A percentile compares a stretch with the other conserved stretches of the same genome.
Evolutionary conservation across 352 stramenopile genomes (phyloP).

Genomic region (Phytophthora macrochlamydospora): DNA sequence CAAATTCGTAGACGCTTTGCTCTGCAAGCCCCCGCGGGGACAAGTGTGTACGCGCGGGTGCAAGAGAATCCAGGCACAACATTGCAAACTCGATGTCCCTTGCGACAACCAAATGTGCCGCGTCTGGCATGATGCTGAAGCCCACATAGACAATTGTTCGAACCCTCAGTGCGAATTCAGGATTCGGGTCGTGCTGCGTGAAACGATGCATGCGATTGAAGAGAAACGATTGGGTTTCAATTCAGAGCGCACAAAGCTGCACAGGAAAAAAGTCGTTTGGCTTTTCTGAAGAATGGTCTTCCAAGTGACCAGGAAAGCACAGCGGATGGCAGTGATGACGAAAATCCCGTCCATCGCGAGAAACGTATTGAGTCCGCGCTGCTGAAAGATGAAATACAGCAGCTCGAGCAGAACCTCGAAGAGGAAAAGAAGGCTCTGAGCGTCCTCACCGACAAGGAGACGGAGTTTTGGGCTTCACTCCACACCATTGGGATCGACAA

Average conservation of each 20-base stretch:
- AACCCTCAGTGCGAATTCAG: slow-evolving; percentile 63
- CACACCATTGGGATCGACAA: slow-evolving; percentile 37
- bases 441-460: background rate
- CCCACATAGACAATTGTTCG: slow-evolving; percentile 51
- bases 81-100: slow-evolving; percentile 48
- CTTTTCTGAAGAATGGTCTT: background rate
- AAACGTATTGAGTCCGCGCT: background rate
- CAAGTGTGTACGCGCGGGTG: slow-evolving; percentile 44
- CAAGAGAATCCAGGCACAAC: slow-evolving; percentile 47
- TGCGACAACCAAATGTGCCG: slow-evolving; percentile 58
- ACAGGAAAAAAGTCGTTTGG: background rate
- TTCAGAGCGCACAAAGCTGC: background rate
- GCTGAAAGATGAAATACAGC: background rate
- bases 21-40: slow-evolving; percentile 49
- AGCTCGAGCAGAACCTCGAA: background rate
- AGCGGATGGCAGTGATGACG: background rate
- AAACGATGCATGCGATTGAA: slow-evolving; percentile 64
- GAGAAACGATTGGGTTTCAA: slow-evolving; percentile 9
- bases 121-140: slow-evolving; percentile 65
- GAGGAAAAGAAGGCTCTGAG: background rate
- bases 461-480: background rate
- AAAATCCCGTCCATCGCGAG: background rate
- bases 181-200: slow-evolving; percentile 55
- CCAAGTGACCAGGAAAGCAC: background rate
- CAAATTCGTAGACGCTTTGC: slow-evolving; percentile 55